Evolutionary conservation across 169 alveolate species (phyloP).

Genomic region (Plasmodium gonderi): DNA sequence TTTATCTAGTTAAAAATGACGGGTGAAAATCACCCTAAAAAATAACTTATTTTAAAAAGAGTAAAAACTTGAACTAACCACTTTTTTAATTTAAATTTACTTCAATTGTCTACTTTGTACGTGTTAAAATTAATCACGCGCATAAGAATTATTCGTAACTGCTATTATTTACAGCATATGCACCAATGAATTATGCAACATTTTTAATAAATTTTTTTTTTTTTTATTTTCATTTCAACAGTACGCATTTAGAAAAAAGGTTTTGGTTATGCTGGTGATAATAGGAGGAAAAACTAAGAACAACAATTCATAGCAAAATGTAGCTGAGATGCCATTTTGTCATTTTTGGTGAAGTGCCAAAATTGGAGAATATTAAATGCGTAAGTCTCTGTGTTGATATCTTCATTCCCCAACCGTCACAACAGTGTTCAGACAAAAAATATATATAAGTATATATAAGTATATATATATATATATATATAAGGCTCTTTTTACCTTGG

Average conservation of each 20-base stretch:
- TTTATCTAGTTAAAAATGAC: background rate
- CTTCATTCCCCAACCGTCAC: background rate
- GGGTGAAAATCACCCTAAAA: background rate
- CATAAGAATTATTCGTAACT: background rate
- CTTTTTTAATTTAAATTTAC: background rate
- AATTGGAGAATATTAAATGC: too few species aligned
- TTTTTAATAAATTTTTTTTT: background rate
- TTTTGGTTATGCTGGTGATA: too few species aligned
- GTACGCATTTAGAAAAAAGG: background rate
- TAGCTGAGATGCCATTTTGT: too few species aligned
- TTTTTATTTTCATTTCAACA: background rate
- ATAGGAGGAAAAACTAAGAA: background rate
- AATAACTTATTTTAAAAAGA: background rate
- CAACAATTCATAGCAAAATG: background rate
- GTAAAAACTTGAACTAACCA: background rate
- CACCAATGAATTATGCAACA: background rate
- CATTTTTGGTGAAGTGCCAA: too few species aligned
- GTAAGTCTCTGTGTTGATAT: too few species aligned
- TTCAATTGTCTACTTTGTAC: background rate
- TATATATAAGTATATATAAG: too few species aligned
- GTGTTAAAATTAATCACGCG: background rate
- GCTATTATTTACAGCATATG: background rate
- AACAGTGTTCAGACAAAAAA: background rate
- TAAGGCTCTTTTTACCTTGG: background rate
- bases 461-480: too few species aligned